A percentile compares a stretch with the other conserved stretches of the same genome.
phyloP scores from a whole-genome alignment of 2,329 filamentous ascomycete genomes.

The Hymenoscyphus albidus region DNA sequence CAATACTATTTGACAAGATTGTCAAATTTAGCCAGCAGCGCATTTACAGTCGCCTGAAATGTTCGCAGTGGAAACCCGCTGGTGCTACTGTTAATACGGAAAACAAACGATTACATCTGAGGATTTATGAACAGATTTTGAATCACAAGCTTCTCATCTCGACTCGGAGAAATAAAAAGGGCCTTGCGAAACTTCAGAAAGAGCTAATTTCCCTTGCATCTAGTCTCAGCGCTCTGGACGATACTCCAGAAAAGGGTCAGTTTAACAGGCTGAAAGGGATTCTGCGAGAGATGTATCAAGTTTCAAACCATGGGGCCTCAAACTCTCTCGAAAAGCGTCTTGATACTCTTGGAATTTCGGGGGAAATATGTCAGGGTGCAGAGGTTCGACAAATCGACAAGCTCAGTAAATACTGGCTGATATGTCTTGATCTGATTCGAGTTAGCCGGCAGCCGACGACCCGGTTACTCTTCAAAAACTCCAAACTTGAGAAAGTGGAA shows the following conservation, averaged over 20 bases:
- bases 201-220: background rate
- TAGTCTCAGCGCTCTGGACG: background rate
- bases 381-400: conserved; percentile 18
- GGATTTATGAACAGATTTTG: background rate
- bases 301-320: conserved; percentile 4
- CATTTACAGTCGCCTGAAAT: conserved; percentile 7
- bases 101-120: background rate
- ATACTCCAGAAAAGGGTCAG: background rate
- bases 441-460: conserved; percentile 9
- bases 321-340: conserved; percentile 10
- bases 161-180: background rate
- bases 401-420: conserved; percentile 14
- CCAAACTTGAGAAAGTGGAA: conserved; percentile 1
- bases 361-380: background rate
- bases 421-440: conserved; percentile 17
- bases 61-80: background rate
- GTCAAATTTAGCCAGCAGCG: conserved; percentile 5
- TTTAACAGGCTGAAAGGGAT: conserved; percentile 3
- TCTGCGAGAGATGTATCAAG: conserved; percentile 4
- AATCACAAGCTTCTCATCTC: too few relatives aligned
- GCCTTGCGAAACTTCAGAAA: background rate
- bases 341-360: background rate
- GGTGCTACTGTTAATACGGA: too few relatives aligned
- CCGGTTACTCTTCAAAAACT: conserved; percentile 5
- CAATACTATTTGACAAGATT: conserved; percentile 7